A percentile compares a stretch with the other conserved stretches of the same genome.
These are phyloP conservation scores for Zostera marina DNA, from an alignment of 116 monocot species.

Conservation along the genomic window DNA sequence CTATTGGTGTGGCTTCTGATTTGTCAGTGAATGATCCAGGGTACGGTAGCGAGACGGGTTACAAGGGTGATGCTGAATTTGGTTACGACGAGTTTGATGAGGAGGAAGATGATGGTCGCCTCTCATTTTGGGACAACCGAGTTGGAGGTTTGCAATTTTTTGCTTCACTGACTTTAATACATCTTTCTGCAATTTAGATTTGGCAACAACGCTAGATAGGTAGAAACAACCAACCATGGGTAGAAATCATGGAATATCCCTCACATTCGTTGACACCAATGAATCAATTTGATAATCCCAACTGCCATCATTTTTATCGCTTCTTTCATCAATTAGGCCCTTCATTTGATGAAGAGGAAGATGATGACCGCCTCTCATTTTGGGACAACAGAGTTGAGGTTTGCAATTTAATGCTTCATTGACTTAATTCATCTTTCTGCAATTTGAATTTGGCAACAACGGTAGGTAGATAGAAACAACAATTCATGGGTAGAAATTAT, in stretches of 20 bases:
- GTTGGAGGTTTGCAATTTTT: constrained; percentile 19
- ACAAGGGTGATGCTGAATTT: constrained; percentile 72
- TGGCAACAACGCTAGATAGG: no score
- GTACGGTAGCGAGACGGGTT: constrained; percentile 85
- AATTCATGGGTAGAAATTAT: no score
- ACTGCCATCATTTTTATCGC: no score
- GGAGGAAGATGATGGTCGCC: constrained; percentile 61
- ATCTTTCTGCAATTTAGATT: not conserved
- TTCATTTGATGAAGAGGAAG: constrained; percentile 46
- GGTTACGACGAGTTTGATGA: constrained; percentile 87
- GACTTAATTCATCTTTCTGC: not conserved
- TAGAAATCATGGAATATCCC: no score
- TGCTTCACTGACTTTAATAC: not conserved
- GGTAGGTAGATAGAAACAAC: no score
- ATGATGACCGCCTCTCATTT: constrained; percentile 41
- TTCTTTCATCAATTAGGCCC: no score
- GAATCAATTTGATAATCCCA: no score
- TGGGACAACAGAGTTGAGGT: constrained; percentile 48
- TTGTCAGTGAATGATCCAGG: constrained; percentile 53
- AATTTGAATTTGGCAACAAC: not conserved
- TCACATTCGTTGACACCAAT: no score
- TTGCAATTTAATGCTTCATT: not conserved
- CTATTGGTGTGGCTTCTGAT: constrained; percentile 12
- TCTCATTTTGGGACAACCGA: constrained; percentile 52
- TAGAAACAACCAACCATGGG: no score